Conservation (phyloP, 139 green algal genomes). For the Zygnema circumcarinatum region DNA sequence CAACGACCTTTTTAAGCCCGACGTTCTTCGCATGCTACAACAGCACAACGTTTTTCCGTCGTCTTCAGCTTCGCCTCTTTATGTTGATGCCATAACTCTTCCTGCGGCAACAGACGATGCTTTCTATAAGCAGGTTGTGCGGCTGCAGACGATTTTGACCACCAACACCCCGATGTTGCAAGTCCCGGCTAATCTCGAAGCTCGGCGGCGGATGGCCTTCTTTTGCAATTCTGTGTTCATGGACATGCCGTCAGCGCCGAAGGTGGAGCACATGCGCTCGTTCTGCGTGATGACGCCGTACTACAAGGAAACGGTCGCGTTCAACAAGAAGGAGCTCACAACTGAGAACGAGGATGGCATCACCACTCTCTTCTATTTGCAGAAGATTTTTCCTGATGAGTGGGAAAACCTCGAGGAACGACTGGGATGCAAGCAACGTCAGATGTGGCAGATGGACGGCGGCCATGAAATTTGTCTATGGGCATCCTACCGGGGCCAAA, state of each 20-base stretch:
- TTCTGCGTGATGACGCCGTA: conserved; percentile 62
- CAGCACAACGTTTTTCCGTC: neutral
- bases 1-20: conserved; percentile 19
- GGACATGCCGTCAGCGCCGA: conserved; percentile 43
- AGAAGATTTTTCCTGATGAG: conserved; percentile 61
- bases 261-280: conserved; percentile 52
- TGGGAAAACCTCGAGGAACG: conserved; percentile 57
- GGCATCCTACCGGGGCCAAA: conserved; percentile 82
- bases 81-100: conserved; percentile 14
- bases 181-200: conserved; percentile 43
- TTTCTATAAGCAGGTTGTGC: conserved; percentile 52
- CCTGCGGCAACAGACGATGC: conserved; percentile 4
- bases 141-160: conserved; percentile 35
- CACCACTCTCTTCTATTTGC: conserved; percentile 56
- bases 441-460: conserved; percentile 54
- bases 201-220: conserved; percentile 46
- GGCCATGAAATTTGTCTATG: conserved; percentile 79
- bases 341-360: conserved; percentile 57
- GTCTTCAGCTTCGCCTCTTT: conserved; percentile 1
- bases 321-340: conserved; percentile 37
- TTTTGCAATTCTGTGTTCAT: conserved; percentile 61
- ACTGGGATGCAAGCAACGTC: conserved; percentile 16
- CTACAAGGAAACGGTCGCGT: conserved; percentile 56
- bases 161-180: neutral
- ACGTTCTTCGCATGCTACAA: neutral